Conservation (phyloP, 768 basidiomycete genomes). For the Termitomyces sp. region DNA sequence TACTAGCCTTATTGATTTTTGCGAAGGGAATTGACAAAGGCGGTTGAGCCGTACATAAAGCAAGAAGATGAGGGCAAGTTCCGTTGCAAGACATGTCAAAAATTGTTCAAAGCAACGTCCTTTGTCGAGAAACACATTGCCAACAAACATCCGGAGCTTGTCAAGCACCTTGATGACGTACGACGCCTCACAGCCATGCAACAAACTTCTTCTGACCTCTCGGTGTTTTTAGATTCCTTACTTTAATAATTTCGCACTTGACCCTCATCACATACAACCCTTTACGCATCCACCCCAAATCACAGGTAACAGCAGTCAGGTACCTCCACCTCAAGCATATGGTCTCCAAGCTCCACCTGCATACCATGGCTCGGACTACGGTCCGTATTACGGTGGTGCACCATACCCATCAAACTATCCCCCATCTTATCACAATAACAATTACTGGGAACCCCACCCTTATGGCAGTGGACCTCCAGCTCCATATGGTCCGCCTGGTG, state of each 20-base stretch:
- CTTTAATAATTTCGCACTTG: slow-evolving; percentile 95
- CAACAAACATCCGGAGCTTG: slow-evolving; percentile 88
- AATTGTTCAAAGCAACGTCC: slow-evolving; percentile 95
- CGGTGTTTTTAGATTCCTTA: slow-evolving; percentile 61
- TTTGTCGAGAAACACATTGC: slow-evolving; percentile 98
- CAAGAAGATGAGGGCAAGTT: slow-evolving; percentile 97
- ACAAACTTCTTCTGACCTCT: slow-evolving; percentile 13
- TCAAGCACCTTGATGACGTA: slow-evolving; percentile 85
- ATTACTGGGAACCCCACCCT: slow-evolving; percentile 43
- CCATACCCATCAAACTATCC: slow-evolving; percentile 42
- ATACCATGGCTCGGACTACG: slow-evolving; percentile 38
- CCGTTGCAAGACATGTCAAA: slow-evolving; percentile 94
- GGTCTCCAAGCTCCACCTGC: slow-evolving; percentile 66
- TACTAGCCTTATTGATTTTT: slow-evolving; percentile 12
- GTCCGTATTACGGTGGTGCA: slow-evolving; percentile 28
- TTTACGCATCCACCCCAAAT: slow-evolving; percentile 75
- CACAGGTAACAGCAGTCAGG: slow-evolving; percentile 64
- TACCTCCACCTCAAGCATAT: slow-evolving; percentile 81
- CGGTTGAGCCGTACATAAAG: slow-evolving; percentile 80
- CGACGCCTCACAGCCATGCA: slow-evolving; percentile 19
- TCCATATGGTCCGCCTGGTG: slow-evolving; percentile 35
- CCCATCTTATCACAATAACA: slow-evolving; percentile 34
- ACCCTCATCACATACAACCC: slow-evolving; percentile 90
- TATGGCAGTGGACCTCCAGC: slow-evolving; percentile 37
- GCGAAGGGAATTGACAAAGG: slow-evolving; percentile 74